These are phyloP conservation scores for Claviceps humidiphila DNA, from an alignment of 2,329 filamentous ascomycete genomes.

Conservation along the genomic window DNA sequence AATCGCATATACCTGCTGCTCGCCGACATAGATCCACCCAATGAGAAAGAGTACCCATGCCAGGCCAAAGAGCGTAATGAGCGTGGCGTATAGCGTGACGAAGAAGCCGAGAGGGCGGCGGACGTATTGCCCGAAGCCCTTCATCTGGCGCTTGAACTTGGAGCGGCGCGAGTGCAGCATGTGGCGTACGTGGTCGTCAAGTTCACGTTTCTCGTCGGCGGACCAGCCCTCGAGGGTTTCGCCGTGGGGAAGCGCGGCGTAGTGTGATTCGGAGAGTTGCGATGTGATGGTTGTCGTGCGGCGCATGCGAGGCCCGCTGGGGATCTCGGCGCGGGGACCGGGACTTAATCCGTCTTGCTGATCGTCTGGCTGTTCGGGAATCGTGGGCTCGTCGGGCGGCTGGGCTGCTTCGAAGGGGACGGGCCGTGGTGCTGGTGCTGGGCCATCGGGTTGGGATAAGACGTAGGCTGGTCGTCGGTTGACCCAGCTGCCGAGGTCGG, in stretches of 20 bases:
- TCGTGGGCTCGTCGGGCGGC: slow-evolving; percentile 9
- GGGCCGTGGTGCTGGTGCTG: neutral
- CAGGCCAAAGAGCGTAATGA: slow-evolving; percentile 74
- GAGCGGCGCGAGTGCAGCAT: slow-evolving; percentile 73
- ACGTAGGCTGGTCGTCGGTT: slow-evolving; percentile 72
- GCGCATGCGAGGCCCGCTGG: slow-evolving; percentile 15
- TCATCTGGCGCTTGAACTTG: slow-evolving; percentile 66
- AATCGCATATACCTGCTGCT: slow-evolving; percentile 54
- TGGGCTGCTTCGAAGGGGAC: neutral
- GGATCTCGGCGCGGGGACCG: slow-evolving; percentile 9
- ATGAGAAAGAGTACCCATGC: slow-evolving; percentile 89
- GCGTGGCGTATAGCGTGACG: slow-evolving; percentile 68
- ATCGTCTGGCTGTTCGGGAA: neutral
- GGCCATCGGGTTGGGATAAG: slow-evolving; percentile 34
- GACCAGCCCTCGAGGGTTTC: slow-evolving; percentile 62
- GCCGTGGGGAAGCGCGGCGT: slow-evolving; percentile 68
- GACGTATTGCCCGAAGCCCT: slow-evolving; percentile 70
- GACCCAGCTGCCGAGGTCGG: slow-evolving; percentile 60
- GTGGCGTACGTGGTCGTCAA: slow-evolving; percentile 79
- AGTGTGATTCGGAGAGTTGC: slow-evolving; percentile 54
- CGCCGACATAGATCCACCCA: slow-evolving; percentile 75
- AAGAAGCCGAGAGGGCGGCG: slow-evolving; percentile 66
- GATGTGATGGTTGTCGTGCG: slow-evolving; percentile 51
- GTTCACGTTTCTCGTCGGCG: slow-evolving; percentile 56
- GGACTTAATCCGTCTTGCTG: slow-evolving; percentile 3